phyloP scores from a whole-genome alignment of 371 early-diverging fungal species.

The Syncephalastrum sp. region DNA sequence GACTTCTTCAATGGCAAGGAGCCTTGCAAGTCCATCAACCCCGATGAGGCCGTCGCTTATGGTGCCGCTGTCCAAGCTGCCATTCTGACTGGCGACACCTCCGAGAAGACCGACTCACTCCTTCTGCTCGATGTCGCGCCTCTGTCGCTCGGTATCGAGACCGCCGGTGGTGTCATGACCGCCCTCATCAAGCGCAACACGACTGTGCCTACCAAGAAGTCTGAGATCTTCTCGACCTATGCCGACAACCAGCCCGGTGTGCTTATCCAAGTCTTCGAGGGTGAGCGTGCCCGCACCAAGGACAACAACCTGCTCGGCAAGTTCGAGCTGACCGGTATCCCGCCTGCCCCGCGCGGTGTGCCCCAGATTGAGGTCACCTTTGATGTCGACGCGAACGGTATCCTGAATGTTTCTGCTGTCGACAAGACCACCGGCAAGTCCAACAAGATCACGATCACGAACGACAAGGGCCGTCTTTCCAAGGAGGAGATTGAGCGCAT shows the following conservation, averaged over 20 bases:
- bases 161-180: conserved; percentile 86
- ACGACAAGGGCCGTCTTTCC: conserved; percentile 97
- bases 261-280: conserved; percentile 90
- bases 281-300: conserved; percentile 87
- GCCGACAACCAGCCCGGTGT: conserved; percentile 94
- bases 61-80: conserved; percentile 99
- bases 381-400: conserved; percentile 98
- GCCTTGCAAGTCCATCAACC: conserved; percentile 97
- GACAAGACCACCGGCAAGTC: conserved; percentile 95
- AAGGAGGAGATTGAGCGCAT: conserved; percentile 98
- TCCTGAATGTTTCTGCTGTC: conserved; percentile 94
- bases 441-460: conserved; percentile 97
- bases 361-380: conserved; percentile 99
- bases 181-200: conserved; percentile 86
- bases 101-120: conserved; percentile 83
- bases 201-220: conserved; percentile 88
- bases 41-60: conserved; percentile 98
- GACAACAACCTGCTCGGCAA: conserved; percentile 94
- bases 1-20: conserved; percentile 98
- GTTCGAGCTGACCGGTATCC: conserved; percentile 90
- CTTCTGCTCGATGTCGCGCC: conserved; percentile 90
- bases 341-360: conserved; percentile 96
- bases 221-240: conserved; percentile 91
- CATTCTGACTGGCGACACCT: conserved; percentile 88
- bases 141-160: conserved; percentile 92